Percentiles rank a stretch among this genome's conserved stretches.
Evolutionary conservation across 371 early-diverging fungal species (phyloP).

Genomic region (Saksenaea vasiformis): DNA sequence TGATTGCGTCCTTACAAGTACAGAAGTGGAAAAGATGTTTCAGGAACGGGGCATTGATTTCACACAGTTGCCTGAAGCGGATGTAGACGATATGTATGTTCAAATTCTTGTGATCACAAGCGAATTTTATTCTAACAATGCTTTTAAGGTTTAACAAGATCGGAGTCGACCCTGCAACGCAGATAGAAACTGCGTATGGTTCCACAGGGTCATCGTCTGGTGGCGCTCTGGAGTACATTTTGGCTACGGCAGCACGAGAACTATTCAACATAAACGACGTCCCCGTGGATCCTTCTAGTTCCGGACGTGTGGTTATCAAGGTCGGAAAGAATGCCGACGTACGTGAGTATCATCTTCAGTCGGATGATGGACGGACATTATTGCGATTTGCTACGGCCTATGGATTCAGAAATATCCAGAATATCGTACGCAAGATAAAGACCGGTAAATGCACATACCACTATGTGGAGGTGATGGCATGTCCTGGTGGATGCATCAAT

Average conservation of each 20-base stretch:
- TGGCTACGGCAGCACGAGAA: slow-evolving; percentile 78
- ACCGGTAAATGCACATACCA: slow-evolving; percentile 71
- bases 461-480: slow-evolving; percentile 97
- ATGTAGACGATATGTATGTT: slow-evolving; percentile 53
- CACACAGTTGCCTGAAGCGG: slow-evolving; percentile 49
- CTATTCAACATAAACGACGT: slow-evolving; percentile 68
- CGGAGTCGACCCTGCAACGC: slow-evolving; percentile 39
- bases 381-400: slow-evolving; percentile 85
- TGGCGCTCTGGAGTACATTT: slow-evolving; percentile 85
- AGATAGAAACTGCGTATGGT: slow-evolving; percentile 51
- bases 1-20: slow-evolving; percentile 93
- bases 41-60: slow-evolving; percentile 58
- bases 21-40: slow-evolving; percentile 82
- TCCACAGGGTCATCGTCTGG: slow-evolving; percentile 86
- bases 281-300: slow-evolving; percentile 34
- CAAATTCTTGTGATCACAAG: neutral
- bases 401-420: slow-evolving; percentile 97
- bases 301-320: slow-evolving; percentile 49
- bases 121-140: neutral
- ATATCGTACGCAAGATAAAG: slow-evolving; percentile 86
- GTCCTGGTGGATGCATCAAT: slow-evolving; percentile 91
- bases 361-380: slow-evolving; percentile 49
- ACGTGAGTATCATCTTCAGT: slow-evolving; percentile 65
- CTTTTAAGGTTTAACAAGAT: slow-evolving; percentile 44
- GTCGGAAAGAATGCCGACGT: slow-evolving; percentile 84